Conservation (phyloP, 1,139 yeast species). For the Tardiomyces blankii region DNA sequence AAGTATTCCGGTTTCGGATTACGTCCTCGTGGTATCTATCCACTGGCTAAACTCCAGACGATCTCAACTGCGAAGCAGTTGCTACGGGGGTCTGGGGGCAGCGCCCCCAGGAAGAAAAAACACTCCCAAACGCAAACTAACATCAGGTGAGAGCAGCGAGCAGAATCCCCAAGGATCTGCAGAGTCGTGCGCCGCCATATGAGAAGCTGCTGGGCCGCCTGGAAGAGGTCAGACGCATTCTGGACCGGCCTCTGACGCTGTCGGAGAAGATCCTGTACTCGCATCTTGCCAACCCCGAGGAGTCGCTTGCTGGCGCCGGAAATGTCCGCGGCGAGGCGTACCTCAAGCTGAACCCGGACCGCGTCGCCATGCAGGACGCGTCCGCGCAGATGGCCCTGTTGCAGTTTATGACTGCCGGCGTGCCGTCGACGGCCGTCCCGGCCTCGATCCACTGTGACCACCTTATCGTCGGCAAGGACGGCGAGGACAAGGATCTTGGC, state of each 20-base stretch:
- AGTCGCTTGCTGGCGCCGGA: slow-evolving; percentile 44
- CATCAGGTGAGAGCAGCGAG: background rate
- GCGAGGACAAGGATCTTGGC: slow-evolving; percentile 69
- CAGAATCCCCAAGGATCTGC: background rate
- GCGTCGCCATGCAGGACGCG: slow-evolving; percentile 99
- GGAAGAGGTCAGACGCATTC: slow-evolving; percentile 46
- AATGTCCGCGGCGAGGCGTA: slow-evolving; percentile 76
- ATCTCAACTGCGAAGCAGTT: too few species aligned
- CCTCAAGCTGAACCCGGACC: slow-evolving; percentile 87
- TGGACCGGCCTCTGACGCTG: slow-evolving; percentile 71
- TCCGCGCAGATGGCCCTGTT: slow-evolving; percentile 96
- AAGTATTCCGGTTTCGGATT: too few species aligned
- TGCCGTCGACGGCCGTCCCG: slow-evolving; percentile 78
- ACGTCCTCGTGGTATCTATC: too few species aligned
- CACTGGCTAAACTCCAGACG: too few species aligned
- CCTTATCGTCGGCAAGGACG: slow-evolving; percentile 89
- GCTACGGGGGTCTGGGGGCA: too few species aligned
- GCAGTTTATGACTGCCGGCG: slow-evolving; percentile 95
- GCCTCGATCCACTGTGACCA: slow-evolving; percentile 97
- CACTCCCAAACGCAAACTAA: background rate
- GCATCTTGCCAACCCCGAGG: slow-evolving; percentile 80
- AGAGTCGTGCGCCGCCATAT: slow-evolving; percentile 77
- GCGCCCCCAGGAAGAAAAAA: too few species aligned
- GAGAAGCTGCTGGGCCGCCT: slow-evolving; percentile 59
- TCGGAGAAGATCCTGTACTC: slow-evolving; percentile 93